Evolutionary conservation across 164 flowering plant species (phyloP).

Genomic region (Berberis thunbergii): DNA sequence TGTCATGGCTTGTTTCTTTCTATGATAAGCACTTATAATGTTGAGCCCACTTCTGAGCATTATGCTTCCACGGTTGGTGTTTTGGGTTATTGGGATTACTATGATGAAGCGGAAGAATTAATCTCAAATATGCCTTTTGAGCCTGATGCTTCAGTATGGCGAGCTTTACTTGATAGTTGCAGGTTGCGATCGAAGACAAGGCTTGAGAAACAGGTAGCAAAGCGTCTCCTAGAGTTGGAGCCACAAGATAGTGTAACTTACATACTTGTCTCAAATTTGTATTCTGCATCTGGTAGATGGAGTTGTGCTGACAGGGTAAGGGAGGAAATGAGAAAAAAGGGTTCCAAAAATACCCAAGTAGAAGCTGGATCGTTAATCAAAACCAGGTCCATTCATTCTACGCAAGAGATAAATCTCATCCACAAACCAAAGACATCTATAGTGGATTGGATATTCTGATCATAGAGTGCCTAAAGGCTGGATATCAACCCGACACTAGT

Average conservation of each 20-base stretch:
- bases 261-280: constrained; percentile 66
- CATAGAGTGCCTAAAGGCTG: constrained; percentile 68
- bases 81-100: constrained; percentile 60
- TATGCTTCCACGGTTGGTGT: constrained; percentile 67
- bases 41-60: constrained; percentile 68
- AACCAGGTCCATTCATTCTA: constrained; percentile 61
- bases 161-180: constrained; percentile 76
- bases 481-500: constrained; percentile 85
- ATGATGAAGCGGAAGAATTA: constrained; percentile 74
- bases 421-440: constrained; percentile 57
- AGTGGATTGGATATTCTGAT: constrained; percentile 67
- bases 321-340: constrained; percentile 69
- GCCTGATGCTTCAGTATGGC: constrained; percentile 58
- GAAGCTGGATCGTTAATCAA: constrained; percentile 67
- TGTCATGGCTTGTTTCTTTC: constrained; percentile 58
- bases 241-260: constrained; percentile 67
- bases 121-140: constrained; percentile 50
- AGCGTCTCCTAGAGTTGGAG: constrained; percentile 47
- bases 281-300: constrained; percentile 92
- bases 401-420: constrained; percentile 70
- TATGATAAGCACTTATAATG: constrained; percentile 37
- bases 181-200: constrained; percentile 36
- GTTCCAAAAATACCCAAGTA: constrained; percentile 53
- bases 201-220: constrained; percentile 51
- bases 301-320: constrained; percentile 60